Evolutionary conservation across 257 asterid species (phyloP).

Genomic region (Thymus mandschuricus): DNA sequence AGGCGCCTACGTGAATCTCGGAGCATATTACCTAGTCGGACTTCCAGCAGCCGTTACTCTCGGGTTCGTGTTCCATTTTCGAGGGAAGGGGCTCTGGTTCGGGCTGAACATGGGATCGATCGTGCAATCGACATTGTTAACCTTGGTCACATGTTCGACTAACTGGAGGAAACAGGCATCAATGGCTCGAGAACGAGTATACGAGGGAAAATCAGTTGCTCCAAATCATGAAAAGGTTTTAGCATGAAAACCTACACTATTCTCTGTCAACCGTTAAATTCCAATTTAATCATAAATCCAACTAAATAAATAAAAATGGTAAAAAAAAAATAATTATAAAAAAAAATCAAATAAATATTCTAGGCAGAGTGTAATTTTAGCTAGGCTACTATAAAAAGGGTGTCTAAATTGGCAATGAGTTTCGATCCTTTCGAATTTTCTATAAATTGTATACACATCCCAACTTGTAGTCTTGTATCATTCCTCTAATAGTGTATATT

Average conservation of each 20-base stretch:
- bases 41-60: constrained; percentile 48
- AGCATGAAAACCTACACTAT: background rate
- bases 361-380: background rate
- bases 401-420: background rate
- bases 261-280: background rate
- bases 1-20: constrained; percentile 69
- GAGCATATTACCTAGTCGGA: constrained; percentile 57
- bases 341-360: background rate
- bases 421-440: too few species aligned
- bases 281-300: background rate
- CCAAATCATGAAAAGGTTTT: constrained; percentile 9
- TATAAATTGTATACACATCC: background rate
- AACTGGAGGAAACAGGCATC: constrained; percentile 63
- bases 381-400: background rate
- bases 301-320: too few species aligned
- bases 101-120: constrained; percentile 57
- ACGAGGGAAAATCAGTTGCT: constrained; percentile 17
- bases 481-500: too few species aligned
- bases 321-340: too few species aligned
- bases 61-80: constrained; percentile 47
- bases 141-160: constrained; percentile 45
- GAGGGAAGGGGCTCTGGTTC: constrained; percentile 65
- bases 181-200: constrained; percentile 34
- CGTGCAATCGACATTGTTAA: constrained; percentile 45
- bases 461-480: background rate